Base-by-base conservation (phyloP, 768 basidiomycete genomes). In the Flagelloscypha sp. region DNA sequence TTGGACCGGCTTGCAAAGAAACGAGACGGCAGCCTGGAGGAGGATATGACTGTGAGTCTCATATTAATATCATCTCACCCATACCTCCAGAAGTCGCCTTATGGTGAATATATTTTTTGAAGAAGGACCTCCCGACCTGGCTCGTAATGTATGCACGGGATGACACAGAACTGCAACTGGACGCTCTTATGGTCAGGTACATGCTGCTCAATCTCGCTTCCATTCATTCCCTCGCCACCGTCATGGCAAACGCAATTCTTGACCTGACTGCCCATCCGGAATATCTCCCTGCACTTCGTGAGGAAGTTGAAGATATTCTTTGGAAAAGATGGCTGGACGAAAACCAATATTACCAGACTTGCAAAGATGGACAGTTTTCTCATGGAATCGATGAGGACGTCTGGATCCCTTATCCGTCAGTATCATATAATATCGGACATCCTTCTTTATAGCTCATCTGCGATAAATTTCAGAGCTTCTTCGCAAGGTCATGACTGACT, bases 361-460 rank as follows among this genome's bases (percentile, higher is more conserved):
- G 45, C 28, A 31, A 53, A 53, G 40, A n/a, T 60, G 10, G 61
- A 63, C 44, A 63, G 61, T 44, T 58, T 60, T 46, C 31, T 63
- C 28, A 53, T 53, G 58, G 44, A 41, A 42, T 11, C 48, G n/a
- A n/a, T n/a, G n/a, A n/a, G n/a, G n/a, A n/a, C n/a, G n/a, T n/a
- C n/a, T n/a, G n/a, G n/a, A n/a, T n/a, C n/a, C n/a, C n/a, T n/a
- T n/a, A n/a, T n/a, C n/a, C n/a, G n/a, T n/a, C n/a, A n/a, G n/a
- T n/a, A n/a, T n/a, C n/a, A n/a, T n/a, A n/a, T n/a, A n/a, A n/a
- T n/a, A n/a, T n/a, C n/a, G n/a, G n/a, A n/a, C n/a, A n/a, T n/a
- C n/a, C n/a, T n/a, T n/a, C n/a, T n/a, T n/a, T n/a, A n/a, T n/a
- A n/a, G n/a, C n/a, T n/a, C n/a, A n/a, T n/a, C n/a, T n/a, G n/a